phyloP scores from a whole-genome alignment of 2,329 filamentous ascomycete genomes.

The Ophiostoma fasciatum region DNA sequence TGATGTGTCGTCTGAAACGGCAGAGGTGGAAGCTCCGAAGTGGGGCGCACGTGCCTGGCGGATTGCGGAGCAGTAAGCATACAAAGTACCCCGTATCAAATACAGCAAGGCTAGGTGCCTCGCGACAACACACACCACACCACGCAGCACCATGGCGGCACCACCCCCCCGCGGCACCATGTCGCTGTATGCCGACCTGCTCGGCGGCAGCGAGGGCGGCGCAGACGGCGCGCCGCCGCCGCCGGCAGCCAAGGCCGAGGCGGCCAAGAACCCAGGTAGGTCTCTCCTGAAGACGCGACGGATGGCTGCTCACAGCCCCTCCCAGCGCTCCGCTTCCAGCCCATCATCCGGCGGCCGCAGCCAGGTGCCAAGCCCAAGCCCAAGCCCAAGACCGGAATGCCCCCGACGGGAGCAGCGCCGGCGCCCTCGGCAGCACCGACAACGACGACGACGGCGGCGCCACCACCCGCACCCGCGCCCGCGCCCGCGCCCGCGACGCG shows the following conservation, averaged over 20 bases:
- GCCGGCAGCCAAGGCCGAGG: conserved; percentile 26
- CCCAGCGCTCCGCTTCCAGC: conserved; percentile 68
- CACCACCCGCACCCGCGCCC: conserved; percentile 13
- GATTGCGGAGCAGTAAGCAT: too few relatives aligned
- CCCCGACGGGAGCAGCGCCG: background rate
- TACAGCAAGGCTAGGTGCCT: too few relatives aligned
- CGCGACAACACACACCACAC: too few relatives aligned
- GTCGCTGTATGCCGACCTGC: conserved; percentile 74
- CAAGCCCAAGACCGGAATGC: conserved; percentile 28
- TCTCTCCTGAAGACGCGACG: too few relatives aligned
- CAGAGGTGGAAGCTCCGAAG: too few relatives aligned
- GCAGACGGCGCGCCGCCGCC: conserved; percentile 11
- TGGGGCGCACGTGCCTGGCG: too few relatives aligned
- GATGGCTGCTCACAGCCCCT: too few relatives aligned
- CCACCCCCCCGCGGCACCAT: conserved; percentile 32
- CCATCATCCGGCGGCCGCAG: conserved; percentile 61
- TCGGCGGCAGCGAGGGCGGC: conserved; percentile 46
- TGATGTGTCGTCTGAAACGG: too few relatives aligned
- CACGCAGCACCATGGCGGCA: conserved; percentile 8
- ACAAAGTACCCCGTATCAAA: too few relatives aligned
- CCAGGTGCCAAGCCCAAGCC: conserved; percentile 44
- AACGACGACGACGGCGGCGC: conserved; percentile 10
- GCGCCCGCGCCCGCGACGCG: conserved; percentile 13
- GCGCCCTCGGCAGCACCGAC: background rate
- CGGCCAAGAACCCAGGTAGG: conserved; percentile 39